Conservation (phyloP, 2,329 filamentous ascomycete species). For the Aureobasidium sp. region DNA sequence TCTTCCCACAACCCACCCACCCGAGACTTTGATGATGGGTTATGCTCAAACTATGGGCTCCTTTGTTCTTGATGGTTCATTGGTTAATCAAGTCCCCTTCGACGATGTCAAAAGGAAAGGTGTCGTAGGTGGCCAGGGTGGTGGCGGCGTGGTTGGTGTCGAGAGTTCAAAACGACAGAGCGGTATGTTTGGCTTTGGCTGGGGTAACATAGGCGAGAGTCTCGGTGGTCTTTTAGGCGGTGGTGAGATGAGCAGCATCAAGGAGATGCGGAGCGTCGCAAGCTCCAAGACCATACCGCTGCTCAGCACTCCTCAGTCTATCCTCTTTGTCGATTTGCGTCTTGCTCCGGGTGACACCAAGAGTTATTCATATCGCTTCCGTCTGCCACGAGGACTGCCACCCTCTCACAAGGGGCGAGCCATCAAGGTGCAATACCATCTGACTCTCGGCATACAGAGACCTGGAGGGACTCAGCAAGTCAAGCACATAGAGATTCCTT, state of each 20-base stretch:
- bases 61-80: constrained; percentile 83
- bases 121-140: constrained; percentile 73
- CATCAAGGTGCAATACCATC: constrained; percentile 86
- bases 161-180: constrained; percentile 68
- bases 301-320: constrained; percentile 89
- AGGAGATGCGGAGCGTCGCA: constrained; percentile 84
- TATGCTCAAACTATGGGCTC: constrained; percentile 91
- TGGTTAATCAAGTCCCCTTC: constrained; percentile 83
- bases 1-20: constrained; percentile 45
- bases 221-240: constrained; percentile 80
- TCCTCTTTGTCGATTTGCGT: constrained; percentile 88
- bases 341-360: constrained; percentile 83
- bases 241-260: constrained; percentile 83
- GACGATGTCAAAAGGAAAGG: constrained; percentile 95
- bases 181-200: constrained; percentile 78
- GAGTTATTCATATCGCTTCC: constrained; percentile 80
- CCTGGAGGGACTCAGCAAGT: constrained; percentile 75
- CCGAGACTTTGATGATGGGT: constrained; percentile 93
- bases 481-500: constrained; percentile 85
- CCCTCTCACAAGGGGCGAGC: constrained; percentile 85
- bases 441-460: constrained; percentile 86
- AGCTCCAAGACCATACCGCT: constrained; percentile 83
- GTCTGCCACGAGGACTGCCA: constrained; percentile 78
- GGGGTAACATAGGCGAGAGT: constrained; percentile 81
- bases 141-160: constrained; percentile 76